A percentile compares a stretch with the other conserved stretches of the same genome.
phyloP scores from a whole-genome alignment of 148 eudicot species.

The Salicornia ramosissima region DNA sequence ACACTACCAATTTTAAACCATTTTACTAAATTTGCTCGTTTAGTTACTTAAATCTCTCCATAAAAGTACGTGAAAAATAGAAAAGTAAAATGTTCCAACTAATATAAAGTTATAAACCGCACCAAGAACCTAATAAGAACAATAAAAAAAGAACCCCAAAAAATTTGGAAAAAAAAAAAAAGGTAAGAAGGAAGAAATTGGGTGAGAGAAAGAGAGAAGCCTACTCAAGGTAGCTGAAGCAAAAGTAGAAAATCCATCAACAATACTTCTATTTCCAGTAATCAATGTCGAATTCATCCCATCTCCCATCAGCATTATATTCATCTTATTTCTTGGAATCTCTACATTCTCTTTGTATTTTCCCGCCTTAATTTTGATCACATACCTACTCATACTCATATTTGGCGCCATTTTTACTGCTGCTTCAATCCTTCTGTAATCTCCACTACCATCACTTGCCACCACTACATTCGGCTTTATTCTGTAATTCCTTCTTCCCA shows the following conservation, averaged over 20 bases:
- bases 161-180: not conserved
- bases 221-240: conserved; percentile 56
- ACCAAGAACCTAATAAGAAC: not conserved
- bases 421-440: conserved; percentile 32
- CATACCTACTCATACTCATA: conserved; percentile 33
- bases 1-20: too few species aligned
- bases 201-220: conserved; percentile 1
- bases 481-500: conserved; percentile 20
- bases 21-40: too few species aligned
- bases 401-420: conserved; percentile 54
- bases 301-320: conserved; percentile 55
- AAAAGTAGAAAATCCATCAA: conserved; percentile 59
- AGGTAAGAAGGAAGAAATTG: too few species aligned
- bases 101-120: too few species aligned
- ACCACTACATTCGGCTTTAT: conserved; percentile 34
- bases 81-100: too few species aligned
- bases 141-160: not conserved
- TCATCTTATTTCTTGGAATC: conserved; percentile 49
- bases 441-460: conserved; percentile 48
- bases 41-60: too few species aligned
- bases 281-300: conserved; percentile 58
- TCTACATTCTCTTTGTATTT: conserved; percentile 48
- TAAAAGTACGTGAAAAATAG: too few species aligned
- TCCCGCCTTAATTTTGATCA: conserved; percentile 54
- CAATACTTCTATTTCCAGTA: conserved; percentile 44